Conservation (phyloP, 306 rosid species). For the Medicago ruthenica region DNA sequence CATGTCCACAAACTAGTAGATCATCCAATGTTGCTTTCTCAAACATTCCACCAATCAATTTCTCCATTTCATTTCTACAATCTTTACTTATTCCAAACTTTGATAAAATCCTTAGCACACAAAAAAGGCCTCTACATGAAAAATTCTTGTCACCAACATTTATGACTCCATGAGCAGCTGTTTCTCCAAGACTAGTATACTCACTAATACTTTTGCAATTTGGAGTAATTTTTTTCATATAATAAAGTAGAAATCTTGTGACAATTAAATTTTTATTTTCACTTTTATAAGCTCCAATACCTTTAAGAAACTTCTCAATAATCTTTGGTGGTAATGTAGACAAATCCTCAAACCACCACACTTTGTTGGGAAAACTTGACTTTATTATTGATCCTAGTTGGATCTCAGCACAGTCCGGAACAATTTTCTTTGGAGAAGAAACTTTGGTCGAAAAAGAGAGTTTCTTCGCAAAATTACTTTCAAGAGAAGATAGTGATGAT, state of each 20-base stretch:
- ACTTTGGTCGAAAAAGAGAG: constrained; percentile 48
- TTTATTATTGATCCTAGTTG: neutral
- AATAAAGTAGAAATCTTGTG: constrained; percentile 75
- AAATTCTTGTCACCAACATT: constrained; percentile 54
- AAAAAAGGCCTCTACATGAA: constrained; percentile 71
- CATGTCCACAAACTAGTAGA: constrained; percentile 60
- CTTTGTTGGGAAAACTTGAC: constrained; percentile 50
- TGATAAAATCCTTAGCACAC: constrained; percentile 68
- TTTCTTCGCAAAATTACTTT: constrained; percentile 47
- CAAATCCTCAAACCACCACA: constrained; percentile 86
- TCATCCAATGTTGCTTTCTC: constrained; percentile 78
- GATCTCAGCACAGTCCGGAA: neutral
- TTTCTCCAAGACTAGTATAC: constrained; percentile 63
- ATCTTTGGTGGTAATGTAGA: constrained; percentile 63
- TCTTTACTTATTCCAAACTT: constrained; percentile 59
- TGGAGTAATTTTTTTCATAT: constrained; percentile 54
- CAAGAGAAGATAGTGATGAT: constrained; percentile 67
- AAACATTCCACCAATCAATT: constrained; percentile 69
- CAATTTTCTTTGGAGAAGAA: constrained; percentile 49
- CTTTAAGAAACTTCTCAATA: constrained; percentile 58
- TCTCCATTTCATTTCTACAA: constrained; percentile 63
- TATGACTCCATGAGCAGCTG: constrained; percentile 65
- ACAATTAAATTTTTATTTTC: constrained; percentile 59
- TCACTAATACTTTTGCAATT: constrained; percentile 34
- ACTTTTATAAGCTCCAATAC: constrained; percentile 53